phyloP scores from a whole-genome alignment of 2,329 filamentous ascomycete genomes.

The Trichoderma afroharzianum region DNA sequence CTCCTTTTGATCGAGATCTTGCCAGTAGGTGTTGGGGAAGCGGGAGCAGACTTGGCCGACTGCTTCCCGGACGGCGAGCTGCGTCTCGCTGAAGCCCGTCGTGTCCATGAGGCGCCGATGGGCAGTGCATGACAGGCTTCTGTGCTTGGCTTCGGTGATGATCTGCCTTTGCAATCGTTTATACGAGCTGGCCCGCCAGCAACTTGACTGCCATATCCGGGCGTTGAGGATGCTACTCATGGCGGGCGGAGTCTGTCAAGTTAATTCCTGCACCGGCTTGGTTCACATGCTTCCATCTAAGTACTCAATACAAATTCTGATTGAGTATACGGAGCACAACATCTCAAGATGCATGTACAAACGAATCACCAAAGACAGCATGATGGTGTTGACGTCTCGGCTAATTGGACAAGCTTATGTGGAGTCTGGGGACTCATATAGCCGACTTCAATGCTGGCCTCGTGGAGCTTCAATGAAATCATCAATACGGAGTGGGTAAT shows the following conservation, averaged over 20 bases:
- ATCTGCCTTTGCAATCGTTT: not conserved
- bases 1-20: slow-evolving; percentile 65
- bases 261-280: not conserved
- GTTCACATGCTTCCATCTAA: not conserved
- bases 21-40: slow-evolving; percentile 76
- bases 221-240: not conserved
- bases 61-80: slow-evolving; percentile 68
- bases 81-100: slow-evolving; percentile 67
- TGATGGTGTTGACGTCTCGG: not conserved
- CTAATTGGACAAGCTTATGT: not conserved
- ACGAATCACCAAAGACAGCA: not conserved
- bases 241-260: not conserved
- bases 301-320: not conserved
- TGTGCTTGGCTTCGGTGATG: not conserved
- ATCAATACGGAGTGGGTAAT: not conserved
- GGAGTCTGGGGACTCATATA: slow-evolving; percentile 5
- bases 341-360: not conserved
- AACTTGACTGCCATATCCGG: not conserved
- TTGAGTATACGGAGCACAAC: not conserved
- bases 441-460: not conserved
- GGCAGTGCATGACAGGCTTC: slow-evolving; percentile 36
- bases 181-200: not conserved
- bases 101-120: slow-evolving; percentile 60
- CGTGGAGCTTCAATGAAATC: not conserved
- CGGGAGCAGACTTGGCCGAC: slow-evolving; percentile 64